Evolutionary conservation across 257 asterid species (phyloP).

Genomic region (Rhazya stricta): DNA sequence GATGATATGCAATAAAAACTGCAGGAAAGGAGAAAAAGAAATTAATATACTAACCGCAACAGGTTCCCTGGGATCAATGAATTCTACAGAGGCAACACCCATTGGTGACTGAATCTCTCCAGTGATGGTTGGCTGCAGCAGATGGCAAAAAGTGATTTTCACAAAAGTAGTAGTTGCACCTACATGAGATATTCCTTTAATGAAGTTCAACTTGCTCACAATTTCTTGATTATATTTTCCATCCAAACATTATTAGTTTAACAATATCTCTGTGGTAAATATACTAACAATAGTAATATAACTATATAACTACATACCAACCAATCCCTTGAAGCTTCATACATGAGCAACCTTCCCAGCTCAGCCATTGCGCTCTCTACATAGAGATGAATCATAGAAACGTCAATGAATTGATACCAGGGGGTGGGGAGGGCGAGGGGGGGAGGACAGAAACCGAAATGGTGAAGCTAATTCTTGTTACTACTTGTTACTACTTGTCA

Average conservation of each 20-base stretch:
- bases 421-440: no score
- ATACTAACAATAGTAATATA: neutral
- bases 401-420: neutral
- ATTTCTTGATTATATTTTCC: neutral
- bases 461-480: neutral
- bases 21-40: slow-evolving; percentile 7
- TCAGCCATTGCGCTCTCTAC: slow-evolving; percentile 94
- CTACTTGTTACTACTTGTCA: neutral
- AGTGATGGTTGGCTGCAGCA: slow-evolving; percentile 71
- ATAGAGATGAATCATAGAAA: slow-evolving; percentile 8
- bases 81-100: slow-evolving; percentile 87
- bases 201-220: neutral
- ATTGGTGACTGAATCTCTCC: slow-evolving; percentile 92
- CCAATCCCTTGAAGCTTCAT: slow-evolving; percentile 97
- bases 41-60: slow-evolving; percentile 57
- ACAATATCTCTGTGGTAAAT: neutral
- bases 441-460: neutral
- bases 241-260: neutral
- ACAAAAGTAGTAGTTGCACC: neutral
- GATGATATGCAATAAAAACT: neutral
- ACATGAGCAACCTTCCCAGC: slow-evolving; percentile 89
- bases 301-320: slow-evolving; percentile 47
- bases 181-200: neutral
- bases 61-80: slow-evolving; percentile 96
- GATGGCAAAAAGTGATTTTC: slow-evolving; percentile 4